Conservation (phyloP, 2,329 filamentous ascomycete genomes). For the Calycina herbarum region DNA sequence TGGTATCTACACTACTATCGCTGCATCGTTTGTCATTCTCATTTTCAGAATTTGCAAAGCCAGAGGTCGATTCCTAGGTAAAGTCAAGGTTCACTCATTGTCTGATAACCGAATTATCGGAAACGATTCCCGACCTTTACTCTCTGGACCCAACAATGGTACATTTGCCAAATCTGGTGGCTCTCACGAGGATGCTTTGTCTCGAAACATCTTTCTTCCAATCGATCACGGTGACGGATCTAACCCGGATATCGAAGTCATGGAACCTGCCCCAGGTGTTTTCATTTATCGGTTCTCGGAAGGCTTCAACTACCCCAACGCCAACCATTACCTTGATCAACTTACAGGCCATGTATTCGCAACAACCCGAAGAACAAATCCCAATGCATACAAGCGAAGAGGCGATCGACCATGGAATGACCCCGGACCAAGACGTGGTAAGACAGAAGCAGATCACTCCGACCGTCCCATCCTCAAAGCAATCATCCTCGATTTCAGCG, state of each 20-base stretch:
- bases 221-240: slow-evolving; percentile 86
- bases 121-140: slow-evolving; percentile 49
- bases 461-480: slow-evolving; percentile 73
- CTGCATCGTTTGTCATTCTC: slow-evolving; percentile 72
- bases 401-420: slow-evolving; percentile 96
- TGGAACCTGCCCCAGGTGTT: slow-evolving; percentile 83
- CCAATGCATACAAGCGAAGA: slow-evolving; percentile 59
- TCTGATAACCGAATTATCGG: slow-evolving; percentile 73
- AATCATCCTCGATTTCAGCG: slow-evolving; percentile 90
- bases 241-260: slow-evolving; percentile 79
- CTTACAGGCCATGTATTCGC: slow-evolving; percentile 67
- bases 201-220: slow-evolving; percentile 82
- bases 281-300: slow-evolving; percentile 96
- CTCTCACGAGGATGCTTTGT: slow-evolving; percentile 45
- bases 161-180: slow-evolving; percentile 34
- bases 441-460: slow-evolving; percentile 46
- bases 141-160: slow-evolving; percentile 53
- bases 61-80: slow-evolving; percentile 79
- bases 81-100: slow-evolving; percentile 80
- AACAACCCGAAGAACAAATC: slow-evolving; percentile 74
- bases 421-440: slow-evolving; percentile 68
- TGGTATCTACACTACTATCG: slow-evolving; percentile 86
- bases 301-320: slow-evolving; percentile 95
- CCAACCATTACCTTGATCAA: slow-evolving; percentile 82
- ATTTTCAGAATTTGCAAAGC: slow-evolving; percentile 83